Conservation (phyloP, 169 alveolate species). For the Plasmodium malariae region DNA sequence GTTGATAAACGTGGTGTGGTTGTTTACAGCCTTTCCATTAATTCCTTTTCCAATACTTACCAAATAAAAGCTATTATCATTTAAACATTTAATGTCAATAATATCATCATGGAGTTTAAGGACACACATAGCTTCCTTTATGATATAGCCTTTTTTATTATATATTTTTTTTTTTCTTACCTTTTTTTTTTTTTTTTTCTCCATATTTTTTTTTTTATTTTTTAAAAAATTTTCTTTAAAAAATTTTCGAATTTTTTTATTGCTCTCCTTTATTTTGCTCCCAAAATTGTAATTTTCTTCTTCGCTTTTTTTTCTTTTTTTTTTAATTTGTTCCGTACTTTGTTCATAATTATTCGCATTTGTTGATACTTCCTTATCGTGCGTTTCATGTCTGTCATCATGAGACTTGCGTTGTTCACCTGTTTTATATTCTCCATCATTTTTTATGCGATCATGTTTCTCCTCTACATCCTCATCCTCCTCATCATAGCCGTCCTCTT, state of each 20-base stretch:
- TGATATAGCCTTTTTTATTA: constrained; percentile 33
- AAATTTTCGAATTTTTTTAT: constrained; percentile 36
- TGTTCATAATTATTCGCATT: background rate
- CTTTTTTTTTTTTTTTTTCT: background rate
- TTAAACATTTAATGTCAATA: constrained; percentile 40
- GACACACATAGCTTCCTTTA: constrained; percentile 64
- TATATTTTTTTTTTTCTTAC: background rate
- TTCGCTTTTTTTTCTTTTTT: constrained; percentile 15
- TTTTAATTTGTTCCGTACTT: background rate
- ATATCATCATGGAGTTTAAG: constrained; percentile 52
- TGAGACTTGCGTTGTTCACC: background rate
- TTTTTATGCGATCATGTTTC: background rate
- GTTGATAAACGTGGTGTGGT: constrained; percentile 33
- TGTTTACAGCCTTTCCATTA: constrained; percentile 22
- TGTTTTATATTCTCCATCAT: background rate
- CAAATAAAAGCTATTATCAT: constrained; percentile 49
- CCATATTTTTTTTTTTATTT: constrained; percentile 22
- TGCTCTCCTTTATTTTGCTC: constrained; percentile 30
- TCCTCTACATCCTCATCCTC: background rate
- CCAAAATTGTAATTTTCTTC: constrained; percentile 30
- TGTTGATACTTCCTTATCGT: too few relatives aligned
- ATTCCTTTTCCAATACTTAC: constrained; percentile 57
- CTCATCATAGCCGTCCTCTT: constrained; percentile 3
- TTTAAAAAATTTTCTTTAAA: constrained; percentile 57
- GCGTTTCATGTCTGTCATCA: too few relatives aligned